phyloP scores from a whole-genome alignment of 192 early-diverging fungal genomes.

The Coemansia aciculifera region DNA sequence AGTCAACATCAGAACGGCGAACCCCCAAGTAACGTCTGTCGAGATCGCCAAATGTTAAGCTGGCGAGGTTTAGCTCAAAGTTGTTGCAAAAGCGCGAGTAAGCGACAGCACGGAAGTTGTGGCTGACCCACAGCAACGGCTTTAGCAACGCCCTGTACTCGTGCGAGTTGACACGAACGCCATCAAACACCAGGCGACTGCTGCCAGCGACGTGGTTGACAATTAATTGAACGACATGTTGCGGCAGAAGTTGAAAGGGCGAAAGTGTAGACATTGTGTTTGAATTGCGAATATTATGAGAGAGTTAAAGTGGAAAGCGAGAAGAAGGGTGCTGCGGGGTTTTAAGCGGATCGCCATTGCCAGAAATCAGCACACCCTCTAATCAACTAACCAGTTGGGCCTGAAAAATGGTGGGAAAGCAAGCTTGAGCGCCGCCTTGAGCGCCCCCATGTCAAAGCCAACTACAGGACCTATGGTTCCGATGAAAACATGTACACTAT shows the following conservation, averaged over 20 bases:
- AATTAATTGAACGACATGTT: neutral
- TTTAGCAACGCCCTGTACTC: neutral
- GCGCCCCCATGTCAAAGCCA: no score
- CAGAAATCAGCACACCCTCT: no score
- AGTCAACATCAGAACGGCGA: no score
- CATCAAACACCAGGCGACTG: neutral
- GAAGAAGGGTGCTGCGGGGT: no score
- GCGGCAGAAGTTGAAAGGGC: neutral
- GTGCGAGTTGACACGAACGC: neutral
- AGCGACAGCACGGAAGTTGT: neutral
- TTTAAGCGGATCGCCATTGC: no score
- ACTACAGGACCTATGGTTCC: no score
- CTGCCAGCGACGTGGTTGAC: neutral
- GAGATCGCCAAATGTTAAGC: no score
- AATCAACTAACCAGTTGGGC: no score
- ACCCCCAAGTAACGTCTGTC: fast-evolving
- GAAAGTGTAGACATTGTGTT: neutral
- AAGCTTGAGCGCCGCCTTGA: no score
- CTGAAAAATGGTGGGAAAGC: no score
- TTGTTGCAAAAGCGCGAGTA: neutral
- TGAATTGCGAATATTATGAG: neutral
- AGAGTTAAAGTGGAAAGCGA: no score
- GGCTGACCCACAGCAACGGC: neutral
- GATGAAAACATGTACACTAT: no score
- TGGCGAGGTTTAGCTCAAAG: neutral